These are phyloP conservation scores for Saccharomycopsis babjevae DNA, from an alignment of 805 yeast genomes.

Conservation along the genomic window DNA sequence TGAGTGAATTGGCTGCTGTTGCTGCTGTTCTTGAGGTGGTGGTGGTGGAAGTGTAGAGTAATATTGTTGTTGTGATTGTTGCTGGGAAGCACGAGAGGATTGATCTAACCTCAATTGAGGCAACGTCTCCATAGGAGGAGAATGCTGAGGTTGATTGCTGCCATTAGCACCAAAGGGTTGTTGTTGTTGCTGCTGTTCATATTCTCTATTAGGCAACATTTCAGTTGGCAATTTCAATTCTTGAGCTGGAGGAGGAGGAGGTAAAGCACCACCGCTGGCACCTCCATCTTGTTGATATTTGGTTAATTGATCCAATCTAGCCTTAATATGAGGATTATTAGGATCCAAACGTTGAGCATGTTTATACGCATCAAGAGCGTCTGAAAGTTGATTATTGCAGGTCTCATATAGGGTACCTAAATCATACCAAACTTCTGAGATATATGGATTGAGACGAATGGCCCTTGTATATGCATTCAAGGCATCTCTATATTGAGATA, in stretches of 20 bases:
- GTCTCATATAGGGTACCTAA: slow-evolving; percentile 94
- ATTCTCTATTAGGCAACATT: slow-evolving; percentile 42
- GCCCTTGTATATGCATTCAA: slow-evolving; percentile 96
- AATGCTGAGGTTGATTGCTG: slow-evolving; percentile 2
- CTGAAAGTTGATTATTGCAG: slow-evolving; percentile 89
- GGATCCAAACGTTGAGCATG: slow-evolving; percentile 96
- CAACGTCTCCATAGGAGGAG: not conserved
- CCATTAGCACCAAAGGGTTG: not conserved
- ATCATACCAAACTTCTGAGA: slow-evolving; percentile 98
- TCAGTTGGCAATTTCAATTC: slow-evolving; percentile 55
- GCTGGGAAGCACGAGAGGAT: not conserved
- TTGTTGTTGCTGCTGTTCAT: slow-evolving; percentile 11
- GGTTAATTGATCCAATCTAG: slow-evolving; percentile 77
- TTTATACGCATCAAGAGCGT: slow-evolving; percentile 93
- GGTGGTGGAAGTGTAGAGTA: not conserved
- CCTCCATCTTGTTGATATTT: slow-evolving; percentile 63
- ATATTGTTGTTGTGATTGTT: slow-evolving; percentile 2
- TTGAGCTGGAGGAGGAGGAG: slow-evolving; percentile 61
- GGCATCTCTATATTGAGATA: slow-evolving; percentile 93
- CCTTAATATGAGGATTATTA: slow-evolving; percentile 86
- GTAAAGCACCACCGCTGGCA: slow-evolving; percentile 31
- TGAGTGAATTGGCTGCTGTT: not conserved
- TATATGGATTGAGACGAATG: slow-evolving; percentile 88
- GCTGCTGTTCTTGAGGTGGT: slow-evolving; percentile 3
- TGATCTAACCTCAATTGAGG: slow-evolving; percentile 11